These are phyloP conservation scores for Ogataea trehalophila DNA, from an alignment of 805 yeast genomes.

Conservation along the genomic window DNA sequence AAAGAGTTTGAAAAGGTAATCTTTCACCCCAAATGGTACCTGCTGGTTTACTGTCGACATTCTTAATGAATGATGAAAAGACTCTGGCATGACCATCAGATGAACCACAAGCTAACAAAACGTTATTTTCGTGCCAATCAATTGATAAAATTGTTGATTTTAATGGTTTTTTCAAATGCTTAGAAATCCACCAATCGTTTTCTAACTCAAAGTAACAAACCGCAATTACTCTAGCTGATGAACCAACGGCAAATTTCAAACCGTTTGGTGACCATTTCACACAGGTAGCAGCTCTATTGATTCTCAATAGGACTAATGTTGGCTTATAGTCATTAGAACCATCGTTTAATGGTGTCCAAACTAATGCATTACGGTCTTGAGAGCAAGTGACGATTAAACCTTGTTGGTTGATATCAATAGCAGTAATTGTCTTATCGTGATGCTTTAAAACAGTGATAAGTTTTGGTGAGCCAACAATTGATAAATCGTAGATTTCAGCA, in stretches of 20 bases:
- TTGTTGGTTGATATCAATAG: constrained; percentile 83
- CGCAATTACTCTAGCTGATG: constrained; percentile 90
- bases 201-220: constrained; percentile 94
- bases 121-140: constrained; percentile 92
- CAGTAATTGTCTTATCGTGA: constrained; percentile 92
- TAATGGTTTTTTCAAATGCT: constrained; percentile 93
- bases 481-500: constrained; percentile 68
- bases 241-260: constrained; percentile 94
- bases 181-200: constrained; percentile 99
- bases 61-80: constrained; percentile 83
- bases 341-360: constrained; percentile 76
- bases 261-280: constrained; percentile 96
- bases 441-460: constrained; percentile 65
- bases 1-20: constrained; percentile 87
- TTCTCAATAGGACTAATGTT: constrained; percentile 85
- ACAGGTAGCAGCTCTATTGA: constrained; percentile 91
- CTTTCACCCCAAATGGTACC: constrained; percentile 91
- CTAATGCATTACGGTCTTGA: constrained; percentile 96
- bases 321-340: constrained; percentile 56
- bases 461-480: constrained; percentile 47
- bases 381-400: constrained; percentile 95
- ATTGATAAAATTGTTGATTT: constrained; percentile 78
- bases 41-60: constrained; percentile 77
- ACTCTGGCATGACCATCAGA: constrained; percentile 92
- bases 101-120: constrained; percentile 83